phyloP scores from a whole-genome alignment of 2,329 filamentous ascomycete genomes.

The Sporothrix globosa region DNA sequence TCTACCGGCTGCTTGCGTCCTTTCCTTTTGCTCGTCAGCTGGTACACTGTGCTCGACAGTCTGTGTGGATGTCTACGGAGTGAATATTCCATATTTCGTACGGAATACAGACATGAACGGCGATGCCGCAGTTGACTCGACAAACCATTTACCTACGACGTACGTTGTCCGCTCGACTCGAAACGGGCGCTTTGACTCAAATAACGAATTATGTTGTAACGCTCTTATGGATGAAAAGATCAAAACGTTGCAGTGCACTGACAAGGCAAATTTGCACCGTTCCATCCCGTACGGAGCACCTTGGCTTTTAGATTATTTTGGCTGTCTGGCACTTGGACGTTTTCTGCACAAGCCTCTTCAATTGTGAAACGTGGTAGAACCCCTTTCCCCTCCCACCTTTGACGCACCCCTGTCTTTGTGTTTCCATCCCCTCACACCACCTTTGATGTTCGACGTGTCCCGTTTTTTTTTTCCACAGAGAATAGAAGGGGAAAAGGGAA shows the following conservation, averaged over 20 bases:
- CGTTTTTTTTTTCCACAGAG: background rate
- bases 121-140: background rate
- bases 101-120: background rate
- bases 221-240: too few species aligned
- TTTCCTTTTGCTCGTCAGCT: background rate
- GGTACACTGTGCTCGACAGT: slow-evolving; percentile 8
- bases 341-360: slow-evolving; percentile 14
- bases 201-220: background rate
- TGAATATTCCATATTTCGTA: background rate
- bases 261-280: slow-evolving; percentile 19
- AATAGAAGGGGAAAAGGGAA: background rate
- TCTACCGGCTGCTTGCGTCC: background rate
- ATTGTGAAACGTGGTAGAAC: slow-evolving; percentile 27
- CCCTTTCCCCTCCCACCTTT: slow-evolving; percentile 12
- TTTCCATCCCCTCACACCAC: background rate
- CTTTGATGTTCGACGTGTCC: background rate
- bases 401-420: slow-evolving; percentile 8
- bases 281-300: slow-evolving; percentile 22
- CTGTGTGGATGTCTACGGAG: background rate
- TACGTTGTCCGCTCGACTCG: background rate
- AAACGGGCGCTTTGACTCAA: slow-evolving; percentile 24
- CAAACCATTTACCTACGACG: background rate
- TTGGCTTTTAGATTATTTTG: background rate
- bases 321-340: background rate
- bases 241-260: slow-evolving; percentile 26